These are phyloP conservation scores for Suillus hirtellus DNA, from an alignment of 768 basidiomycete species.

Conservation along the genomic window DNA sequence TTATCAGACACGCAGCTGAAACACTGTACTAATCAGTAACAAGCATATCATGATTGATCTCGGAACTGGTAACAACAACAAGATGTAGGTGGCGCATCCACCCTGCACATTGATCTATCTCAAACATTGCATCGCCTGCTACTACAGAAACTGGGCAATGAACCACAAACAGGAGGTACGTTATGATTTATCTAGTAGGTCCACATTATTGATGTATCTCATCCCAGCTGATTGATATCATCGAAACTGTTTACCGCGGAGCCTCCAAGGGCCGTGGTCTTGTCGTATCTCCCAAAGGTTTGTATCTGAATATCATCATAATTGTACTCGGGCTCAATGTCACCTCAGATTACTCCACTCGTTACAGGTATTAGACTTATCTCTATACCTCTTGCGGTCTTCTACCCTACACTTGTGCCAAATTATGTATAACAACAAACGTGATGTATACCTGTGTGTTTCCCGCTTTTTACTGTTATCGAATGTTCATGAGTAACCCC, in stretches of 20 bases:
- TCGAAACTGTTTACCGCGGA: slow-evolving; percentile 97
- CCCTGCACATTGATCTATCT: not conserved
- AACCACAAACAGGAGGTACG: slow-evolving; percentile 96
- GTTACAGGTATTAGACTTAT: slow-evolving; percentile 63
- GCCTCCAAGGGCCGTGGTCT: slow-evolving; percentile 98
- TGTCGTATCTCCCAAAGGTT: slow-evolving; percentile 95
- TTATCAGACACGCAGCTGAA: not conserved
- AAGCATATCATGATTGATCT: slow-evolving; percentile 99
- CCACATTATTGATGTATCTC: not conserved
- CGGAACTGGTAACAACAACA: slow-evolving; percentile 99
- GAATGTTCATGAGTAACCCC: not conserved
- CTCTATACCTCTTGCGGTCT: not conserved
- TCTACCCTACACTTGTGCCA: not conserved
- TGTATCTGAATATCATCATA: slow-evolving; percentile 19
- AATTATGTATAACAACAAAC: not conserved
- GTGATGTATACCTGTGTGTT: not conserved
- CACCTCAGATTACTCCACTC: slow-evolving; percentile 72
- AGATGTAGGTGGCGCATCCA: slow-evolving; percentile 69
- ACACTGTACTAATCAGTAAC: slow-evolving; percentile 52
- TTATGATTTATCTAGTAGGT: not conserved
- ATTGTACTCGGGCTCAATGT: slow-evolving; percentile 10
- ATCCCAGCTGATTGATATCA: slow-evolving; percentile 87
- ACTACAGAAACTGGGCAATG: slow-evolving; percentile 92
- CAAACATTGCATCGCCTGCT: not conserved
- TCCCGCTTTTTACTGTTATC: not conserved